Evolutionary conservation across 805 yeast species (phyloP).

Genomic region (Candida alai): DNA sequence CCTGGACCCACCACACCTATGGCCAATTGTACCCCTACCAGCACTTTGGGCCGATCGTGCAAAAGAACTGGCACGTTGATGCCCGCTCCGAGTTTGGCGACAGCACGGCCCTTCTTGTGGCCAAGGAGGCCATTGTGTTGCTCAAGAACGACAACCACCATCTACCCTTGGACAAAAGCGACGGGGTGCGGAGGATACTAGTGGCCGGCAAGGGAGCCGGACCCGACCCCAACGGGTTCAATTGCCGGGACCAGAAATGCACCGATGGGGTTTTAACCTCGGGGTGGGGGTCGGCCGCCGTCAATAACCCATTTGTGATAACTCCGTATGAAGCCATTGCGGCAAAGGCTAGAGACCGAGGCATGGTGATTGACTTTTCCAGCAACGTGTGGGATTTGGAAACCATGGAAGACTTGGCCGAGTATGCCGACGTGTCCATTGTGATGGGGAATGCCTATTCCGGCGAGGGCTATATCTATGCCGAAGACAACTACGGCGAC

Average conservation of each 20-base stretch:
- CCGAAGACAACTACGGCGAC: slow-evolving; percentile 59
- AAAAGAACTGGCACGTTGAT: slow-evolving; percentile 52
- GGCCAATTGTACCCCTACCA: slow-evolving; percentile 54
- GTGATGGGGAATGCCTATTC: slow-evolving; percentile 53
- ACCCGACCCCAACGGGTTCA: slow-evolving; percentile 47
- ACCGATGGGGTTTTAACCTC: slow-evolving; percentile 51
- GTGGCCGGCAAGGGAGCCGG: slow-evolving; percentile 55
- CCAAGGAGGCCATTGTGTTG: slow-evolving; percentile 54
- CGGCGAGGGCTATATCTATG: slow-evolving; percentile 57
- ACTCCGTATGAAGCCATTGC: slow-evolving; percentile 57
- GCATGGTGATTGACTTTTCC: slow-evolving; percentile 43
- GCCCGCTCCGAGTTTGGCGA: slow-evolving; percentile 48
- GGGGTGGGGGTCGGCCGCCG: slow-evolving; percentile 68
- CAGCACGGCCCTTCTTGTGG: slow-evolving; percentile 48
- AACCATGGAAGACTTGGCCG: slow-evolving; percentile 42
- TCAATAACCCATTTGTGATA: slow-evolving; percentile 51
- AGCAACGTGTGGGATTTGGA: slow-evolving; percentile 46
- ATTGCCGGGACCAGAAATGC: slow-evolving; percentile 50
- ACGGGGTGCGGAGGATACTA: slow-evolving; percentile 39
- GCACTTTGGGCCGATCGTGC: slow-evolving; percentile 50
- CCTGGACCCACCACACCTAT: slow-evolving; percentile 55
- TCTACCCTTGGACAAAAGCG: slow-evolving; percentile 47
- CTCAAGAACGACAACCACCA: slow-evolving; percentile 49
- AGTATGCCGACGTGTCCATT: slow-evolving; percentile 48
- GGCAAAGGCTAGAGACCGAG: slow-evolving; percentile 41